Conservation (phyloP, 2,329 filamentous ascomycete genomes). For the Coniochaeta sp. region DNA sequence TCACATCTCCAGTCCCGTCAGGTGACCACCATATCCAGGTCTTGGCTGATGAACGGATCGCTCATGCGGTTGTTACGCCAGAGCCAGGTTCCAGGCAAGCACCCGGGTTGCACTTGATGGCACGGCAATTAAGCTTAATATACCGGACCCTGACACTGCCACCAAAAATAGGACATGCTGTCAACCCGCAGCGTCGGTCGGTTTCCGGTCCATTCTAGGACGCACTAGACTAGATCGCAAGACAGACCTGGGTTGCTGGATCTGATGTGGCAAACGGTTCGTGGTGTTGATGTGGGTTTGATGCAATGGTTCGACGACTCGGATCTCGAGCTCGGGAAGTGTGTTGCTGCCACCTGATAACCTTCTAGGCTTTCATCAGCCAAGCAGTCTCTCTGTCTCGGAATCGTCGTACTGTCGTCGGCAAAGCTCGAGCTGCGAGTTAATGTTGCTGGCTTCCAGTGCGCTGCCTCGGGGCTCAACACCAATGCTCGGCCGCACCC, state of each 20-base stretch:
- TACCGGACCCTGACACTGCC: conserved; percentile 17
- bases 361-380: background rate
- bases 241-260: background rate
- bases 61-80: conserved; percentile 6
- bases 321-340: background rate
- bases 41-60: conserved; percentile 3
- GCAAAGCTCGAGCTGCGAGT: background rate
- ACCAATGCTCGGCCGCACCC: conserved; percentile 9
- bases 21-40: conserved; percentile 9
- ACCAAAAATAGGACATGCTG: conserved; percentile 26
- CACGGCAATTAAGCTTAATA: conserved; percentile 29
- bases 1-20: conserved; percentile 2
- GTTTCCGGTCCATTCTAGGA: conserved; percentile 2
- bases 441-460: background rate
- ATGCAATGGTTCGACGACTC: background rate
- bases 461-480: background rate
- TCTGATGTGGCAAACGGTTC: background rate
- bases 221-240: background rate
- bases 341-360: background rate
- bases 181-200: background rate
- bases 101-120: conserved; percentile 10
- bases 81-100: conserved; percentile 11
- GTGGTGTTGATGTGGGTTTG: background rate
- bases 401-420: background rate
- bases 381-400: too few species aligned